Evolutionary conservation across 2,329 filamentous ascomycete species (phyloP).

Genomic region (Penicillium hesseltinei): DNA sequence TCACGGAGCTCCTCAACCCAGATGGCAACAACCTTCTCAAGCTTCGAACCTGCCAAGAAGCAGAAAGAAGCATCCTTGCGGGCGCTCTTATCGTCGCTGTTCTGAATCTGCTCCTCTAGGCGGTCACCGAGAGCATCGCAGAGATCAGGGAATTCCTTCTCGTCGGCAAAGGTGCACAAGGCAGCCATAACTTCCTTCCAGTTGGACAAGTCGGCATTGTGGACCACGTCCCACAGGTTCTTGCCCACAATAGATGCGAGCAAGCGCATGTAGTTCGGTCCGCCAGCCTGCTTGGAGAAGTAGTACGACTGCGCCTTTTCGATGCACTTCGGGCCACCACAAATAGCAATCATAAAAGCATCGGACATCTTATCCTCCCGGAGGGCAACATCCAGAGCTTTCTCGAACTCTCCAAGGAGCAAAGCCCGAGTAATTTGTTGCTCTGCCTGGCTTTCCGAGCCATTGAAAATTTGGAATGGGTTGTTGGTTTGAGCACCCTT

Average conservation of each 20-base stretch:
- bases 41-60: slow-evolving; percentile 89
- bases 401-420: slow-evolving; percentile 86
- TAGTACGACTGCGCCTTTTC: slow-evolving; percentile 93
- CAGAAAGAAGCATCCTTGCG: slow-evolving; percentile 95
- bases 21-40: slow-evolving; percentile 94
- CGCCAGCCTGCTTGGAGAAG: slow-evolving; percentile 74
- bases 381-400: slow-evolving; percentile 83
- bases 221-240: slow-evolving; percentile 96
- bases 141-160: slow-evolving; percentile 86
- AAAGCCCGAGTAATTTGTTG: slow-evolving; percentile 82
- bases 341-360: slow-evolving; percentile 97
- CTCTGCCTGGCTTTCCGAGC: slow-evolving; percentile 79
- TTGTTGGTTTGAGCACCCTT: slow-evolving; percentile 92
- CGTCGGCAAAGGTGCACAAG: slow-evolving; percentile 90
- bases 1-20: slow-evolving; percentile 91
- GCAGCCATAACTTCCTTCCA: slow-evolving; percentile 98
- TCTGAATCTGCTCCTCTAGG: slow-evolving; percentile 66
- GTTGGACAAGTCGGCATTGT: slow-evolving; percentile 86
- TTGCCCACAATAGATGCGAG: slow-evolving; percentile 90
- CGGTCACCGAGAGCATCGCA: slow-evolving; percentile 94
- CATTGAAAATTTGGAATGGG: slow-evolving; percentile 85
- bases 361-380: slow-evolving; percentile 89
- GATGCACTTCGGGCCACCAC: slow-evolving; percentile 86
- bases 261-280: slow-evolving; percentile 87
- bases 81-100: slow-evolving; percentile 54